These are phyloP conservation scores for Cornus florida DNA, from an alignment of 148 eudicot genomes.

Conservation along the genomic window DNA sequence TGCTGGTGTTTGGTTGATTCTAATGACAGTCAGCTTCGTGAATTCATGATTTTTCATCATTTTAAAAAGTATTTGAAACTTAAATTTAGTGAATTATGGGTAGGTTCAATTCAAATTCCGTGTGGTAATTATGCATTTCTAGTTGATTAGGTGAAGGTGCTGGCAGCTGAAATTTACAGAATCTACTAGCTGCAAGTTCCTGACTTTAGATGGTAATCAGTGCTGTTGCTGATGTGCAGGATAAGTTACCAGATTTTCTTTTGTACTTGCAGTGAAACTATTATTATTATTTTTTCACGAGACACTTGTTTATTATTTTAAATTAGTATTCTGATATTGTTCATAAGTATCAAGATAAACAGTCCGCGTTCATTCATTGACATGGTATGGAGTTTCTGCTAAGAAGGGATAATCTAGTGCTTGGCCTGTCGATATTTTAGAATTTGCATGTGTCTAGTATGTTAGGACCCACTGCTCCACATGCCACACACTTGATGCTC, in stretches of 20 bases:
- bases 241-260: too few species aligned
- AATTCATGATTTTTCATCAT: too few species aligned
- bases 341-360: neutral
- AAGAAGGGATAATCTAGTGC: neutral
- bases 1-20: too few species aligned
- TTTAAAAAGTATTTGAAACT: too few species aligned
- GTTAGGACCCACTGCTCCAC: neutral
- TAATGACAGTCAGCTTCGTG: too few species aligned
- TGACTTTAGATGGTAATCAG: neutral
- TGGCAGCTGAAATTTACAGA: too few species aligned
- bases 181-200: neutral
- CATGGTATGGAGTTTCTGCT: neutral
- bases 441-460: neutral
- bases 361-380: neutral
- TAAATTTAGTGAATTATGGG: too few species aligned
- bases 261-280: neutral
- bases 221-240: neutral
- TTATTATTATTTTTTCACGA: neutral
- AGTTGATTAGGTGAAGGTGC: too few species aligned
- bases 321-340: neutral
- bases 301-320: neutral
- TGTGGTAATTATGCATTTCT: too few species aligned
- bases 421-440: neutral
- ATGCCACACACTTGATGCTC: neutral
- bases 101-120: too few species aligned